Evolutionary conservation across 2,329 filamentous ascomycete species (phyloP).

Genomic region (Ophiosphaerella herpotricha): DNA sequence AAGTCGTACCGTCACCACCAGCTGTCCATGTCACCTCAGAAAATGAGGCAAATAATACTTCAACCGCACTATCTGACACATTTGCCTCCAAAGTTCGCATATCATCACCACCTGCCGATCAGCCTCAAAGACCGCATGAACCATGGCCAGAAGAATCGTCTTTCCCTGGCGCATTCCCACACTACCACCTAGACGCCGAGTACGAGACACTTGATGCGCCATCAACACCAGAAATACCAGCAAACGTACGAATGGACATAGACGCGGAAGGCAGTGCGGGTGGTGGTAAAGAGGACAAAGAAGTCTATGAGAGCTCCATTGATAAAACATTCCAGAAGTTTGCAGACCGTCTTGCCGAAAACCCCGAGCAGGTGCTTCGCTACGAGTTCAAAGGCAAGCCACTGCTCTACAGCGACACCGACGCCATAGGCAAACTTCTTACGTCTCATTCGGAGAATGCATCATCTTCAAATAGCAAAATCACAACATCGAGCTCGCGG

Average conservation of each 20-base stretch:
- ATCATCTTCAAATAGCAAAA: constrained; percentile 29
- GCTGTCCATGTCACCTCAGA: constrained; percentile 14
- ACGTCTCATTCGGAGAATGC: constrained; percentile 36
- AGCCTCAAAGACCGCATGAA: constrained; percentile 55
- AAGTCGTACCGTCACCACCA: constrained; percentile 51
- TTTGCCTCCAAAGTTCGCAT: constrained; percentile 73
- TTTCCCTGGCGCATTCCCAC: constrained; percentile 73
- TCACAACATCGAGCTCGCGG: constrained; percentile 30
- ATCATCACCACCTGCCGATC: constrained; percentile 48
- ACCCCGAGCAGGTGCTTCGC: constrained; percentile 56
- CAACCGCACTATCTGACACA: constrained; percentile 68
- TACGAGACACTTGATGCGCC: constrained; percentile 79
- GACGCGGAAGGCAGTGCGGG: constrained; percentile 36
- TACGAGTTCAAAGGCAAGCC: constrained; percentile 56
- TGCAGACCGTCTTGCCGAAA: constrained; percentile 56
- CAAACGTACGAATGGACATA: constrained; percentile 51
- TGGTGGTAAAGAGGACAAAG: constrained; percentile 51
- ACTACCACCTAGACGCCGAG: constrained; percentile 83
- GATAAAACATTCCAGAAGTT: constrained; percentile 58
- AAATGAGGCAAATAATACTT: constrained; percentile 27
- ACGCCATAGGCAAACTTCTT: constrained; percentile 72
- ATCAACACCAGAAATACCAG: constrained; percentile 54
- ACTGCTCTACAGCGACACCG: constrained; percentile 78
- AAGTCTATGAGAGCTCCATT: constrained; percentile 54
- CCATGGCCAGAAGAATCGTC: constrained; percentile 74